Evolutionary conservation across 1,284 basidiomycete species (phyloP).

Genomic region (Golubevia sp.): DNA sequence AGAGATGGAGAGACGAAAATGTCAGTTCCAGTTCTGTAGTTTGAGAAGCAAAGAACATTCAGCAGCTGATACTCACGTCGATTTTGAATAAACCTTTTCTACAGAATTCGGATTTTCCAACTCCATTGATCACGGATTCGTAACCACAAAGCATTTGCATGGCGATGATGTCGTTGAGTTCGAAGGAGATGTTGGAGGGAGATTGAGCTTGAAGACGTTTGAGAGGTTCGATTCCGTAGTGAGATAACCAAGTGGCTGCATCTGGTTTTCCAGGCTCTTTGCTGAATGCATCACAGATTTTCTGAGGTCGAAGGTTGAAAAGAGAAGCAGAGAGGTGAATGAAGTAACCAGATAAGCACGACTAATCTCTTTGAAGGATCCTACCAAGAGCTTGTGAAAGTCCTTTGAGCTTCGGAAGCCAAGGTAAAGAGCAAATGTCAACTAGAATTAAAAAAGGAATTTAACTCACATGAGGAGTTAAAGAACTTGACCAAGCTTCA

Average conservation of each 20-base stretch:
- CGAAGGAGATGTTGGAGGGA: conserved; percentile 35
- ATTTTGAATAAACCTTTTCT: conserved; percentile 47
- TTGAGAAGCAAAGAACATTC: too few species aligned
- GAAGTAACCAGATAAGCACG: too few species aligned
- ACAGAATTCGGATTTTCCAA: conserved; percentile 11
- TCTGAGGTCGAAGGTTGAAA: conserved; percentile 35
- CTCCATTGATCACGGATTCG: conserved; percentile 54
- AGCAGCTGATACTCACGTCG: too few species aligned
- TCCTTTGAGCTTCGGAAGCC: too few species aligned
- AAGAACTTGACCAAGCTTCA: conserved; percentile 60
- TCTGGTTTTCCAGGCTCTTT: conserved; percentile 62
- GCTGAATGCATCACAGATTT: conserved; percentile 63
- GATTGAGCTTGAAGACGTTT: conserved; percentile 37
- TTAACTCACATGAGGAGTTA: conserved; percentile 63
- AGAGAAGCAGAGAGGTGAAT: conserved; percentile 1
- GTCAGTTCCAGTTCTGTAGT: too few species aligned
- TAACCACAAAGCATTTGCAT: conserved; percentile 64
- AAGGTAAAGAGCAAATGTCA: too few species aligned
- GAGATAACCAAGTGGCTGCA: conserved; percentile 60
- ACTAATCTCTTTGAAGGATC: too few species aligned
- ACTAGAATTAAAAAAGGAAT: too few species aligned
- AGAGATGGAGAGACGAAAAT: too few species aligned
- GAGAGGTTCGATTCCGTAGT: conserved; percentile 54
- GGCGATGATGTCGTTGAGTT: conserved; percentile 61
- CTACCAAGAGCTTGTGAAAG: not conserved